Base-by-base conservation (phyloP, 306 rosid genomes). In the Vachellia pachyceras region DNA sequence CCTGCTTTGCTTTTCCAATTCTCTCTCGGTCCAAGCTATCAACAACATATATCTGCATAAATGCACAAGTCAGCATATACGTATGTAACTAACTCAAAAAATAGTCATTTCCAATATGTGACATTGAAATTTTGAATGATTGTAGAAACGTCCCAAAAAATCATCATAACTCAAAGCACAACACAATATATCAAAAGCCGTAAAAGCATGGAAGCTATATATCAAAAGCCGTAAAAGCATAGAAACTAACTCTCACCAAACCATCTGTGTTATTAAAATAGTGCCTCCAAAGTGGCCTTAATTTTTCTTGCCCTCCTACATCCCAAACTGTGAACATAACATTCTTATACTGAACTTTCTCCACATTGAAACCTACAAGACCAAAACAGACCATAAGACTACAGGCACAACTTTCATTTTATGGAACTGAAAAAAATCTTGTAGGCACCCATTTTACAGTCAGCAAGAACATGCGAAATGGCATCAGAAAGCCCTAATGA, bases 241-340 rank as follows among this genome's bases (percentile, higher is more conserved):
- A 68, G 44, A 54, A 82, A 78, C n/a, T 47, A 69, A 61, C 39
- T 65, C 82, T 80, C 80, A 95, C 98, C 90, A 95, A 88, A 52
- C 98, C 98, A 64, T 95, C 98, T 0, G 98, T 95, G 78, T 92
- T 92, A 73, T 91, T 91, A 70, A 95, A 95, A 87, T 95, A 95
- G 83, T 95, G 98, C 90, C 97, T 91, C 98, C 98, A 95, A 14
- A 95, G 91, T 18, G 98, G 98, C 90, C 97, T 92, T 80, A 95
- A 82, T 81, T 95, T 95, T 79, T 92, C 98, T 83, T 95, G 98
- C 6, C 98, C 98, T 10, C 98, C 98, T 45, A 95, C 97, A 79
- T 95, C 98, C 98, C 98, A 95, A 75, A 95, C 98, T 3, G 98
- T 95, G 88, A 95, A 95, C 58, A 95, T 83, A 49, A 95, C 98